Conservation (phyloP, 2,329 filamentous ascomycete species). For the Madurella mycetomatis region DNA sequence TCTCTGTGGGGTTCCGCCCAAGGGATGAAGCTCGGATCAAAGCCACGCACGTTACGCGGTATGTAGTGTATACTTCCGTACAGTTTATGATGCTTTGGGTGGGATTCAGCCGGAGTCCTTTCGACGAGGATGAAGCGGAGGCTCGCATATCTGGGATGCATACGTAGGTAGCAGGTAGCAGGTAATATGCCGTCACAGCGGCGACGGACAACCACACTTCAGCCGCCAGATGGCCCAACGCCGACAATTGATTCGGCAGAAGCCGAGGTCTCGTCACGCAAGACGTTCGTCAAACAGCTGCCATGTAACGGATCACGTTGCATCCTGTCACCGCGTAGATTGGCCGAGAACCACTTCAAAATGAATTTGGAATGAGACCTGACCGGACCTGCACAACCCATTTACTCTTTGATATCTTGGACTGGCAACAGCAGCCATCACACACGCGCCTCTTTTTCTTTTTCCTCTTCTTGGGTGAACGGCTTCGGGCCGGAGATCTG, state of each 20-base stretch:
- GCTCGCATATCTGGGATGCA: slow-evolving; percentile 11
- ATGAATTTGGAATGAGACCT: neutral
- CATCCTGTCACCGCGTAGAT: neutral
- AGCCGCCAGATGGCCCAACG: slow-evolving; percentile 15
- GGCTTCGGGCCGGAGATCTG: slow-evolving; percentile 4
- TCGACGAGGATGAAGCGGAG: slow-evolving; percentile 16
- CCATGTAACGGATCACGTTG: slow-evolving; percentile 12
- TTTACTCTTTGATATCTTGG: too few relatives aligned
- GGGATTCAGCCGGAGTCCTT: slow-evolving; percentile 15
- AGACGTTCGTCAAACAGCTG: slow-evolving; percentile 11
- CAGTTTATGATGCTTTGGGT: neutral
- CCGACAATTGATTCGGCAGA: slow-evolving; percentile 21
- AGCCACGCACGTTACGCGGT: neutral
- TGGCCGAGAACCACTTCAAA: neutral
- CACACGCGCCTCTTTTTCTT: neutral
- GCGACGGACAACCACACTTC: slow-evolving; percentile 5
- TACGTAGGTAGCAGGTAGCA: neutral
- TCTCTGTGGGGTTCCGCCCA: neutral
- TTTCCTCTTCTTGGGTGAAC: neutral
- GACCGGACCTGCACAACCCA: too few relatives aligned
- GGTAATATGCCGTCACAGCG: neutral
- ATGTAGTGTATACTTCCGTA: neutral
- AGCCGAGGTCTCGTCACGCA: slow-evolving; percentile 20
- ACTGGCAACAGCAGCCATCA: neutral
- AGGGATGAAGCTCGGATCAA: neutral